Base-by-base conservation (phyloP, 2,329 filamentous ascomycete species). In the Byssothecium circinans region DNA sequence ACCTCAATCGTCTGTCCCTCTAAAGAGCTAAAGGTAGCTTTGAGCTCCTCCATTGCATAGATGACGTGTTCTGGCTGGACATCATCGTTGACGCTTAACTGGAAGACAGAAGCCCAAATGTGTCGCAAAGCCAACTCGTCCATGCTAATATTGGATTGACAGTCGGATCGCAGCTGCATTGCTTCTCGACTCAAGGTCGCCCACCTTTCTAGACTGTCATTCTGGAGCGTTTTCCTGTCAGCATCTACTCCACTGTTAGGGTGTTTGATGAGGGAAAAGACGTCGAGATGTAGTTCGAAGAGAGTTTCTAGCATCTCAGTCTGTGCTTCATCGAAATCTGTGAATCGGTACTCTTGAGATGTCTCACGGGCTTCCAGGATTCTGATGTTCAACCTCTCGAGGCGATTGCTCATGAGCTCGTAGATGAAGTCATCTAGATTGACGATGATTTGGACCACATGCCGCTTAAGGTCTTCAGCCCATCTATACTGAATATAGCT, bases 271-370 rank as follows among this genome's bases (percentile, higher is more conserved):
- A 80, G 71, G 5, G 79, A 79, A 62, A 83, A 86, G 8, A 86
- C 74, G 59, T 88, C 85, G 5, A 88, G 74, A 58, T 88, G 85
- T 25, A 88, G 69, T 64, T 88, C 85, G 55, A 85, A 86, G 2
- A 88, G 69, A 2, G 78, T 77, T 61, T 88, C 76, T 1, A 79
- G 70, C 63, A 85, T 76, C 41, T 82, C 80, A 33, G 80, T 64
- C 22, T 75, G 59, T 11, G 64, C 64, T 18, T 69, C 51, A 34
- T 77, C 65, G 25, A 64, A 61, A 2, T 57, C 46, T 0, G 64
- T 60, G 2, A 72, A 36, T 14, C 50, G 22, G 27, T 62, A 61
- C 1, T 29, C 30, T 14, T 54, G 45, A 8, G 51, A 58, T 10
- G 54, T 43, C 6, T 55, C 36, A 12, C 41, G 50, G 23, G 51